Base-by-base conservation (phyloP, 345 rosid genomes). In the Syzygium aqueum region DNA sequence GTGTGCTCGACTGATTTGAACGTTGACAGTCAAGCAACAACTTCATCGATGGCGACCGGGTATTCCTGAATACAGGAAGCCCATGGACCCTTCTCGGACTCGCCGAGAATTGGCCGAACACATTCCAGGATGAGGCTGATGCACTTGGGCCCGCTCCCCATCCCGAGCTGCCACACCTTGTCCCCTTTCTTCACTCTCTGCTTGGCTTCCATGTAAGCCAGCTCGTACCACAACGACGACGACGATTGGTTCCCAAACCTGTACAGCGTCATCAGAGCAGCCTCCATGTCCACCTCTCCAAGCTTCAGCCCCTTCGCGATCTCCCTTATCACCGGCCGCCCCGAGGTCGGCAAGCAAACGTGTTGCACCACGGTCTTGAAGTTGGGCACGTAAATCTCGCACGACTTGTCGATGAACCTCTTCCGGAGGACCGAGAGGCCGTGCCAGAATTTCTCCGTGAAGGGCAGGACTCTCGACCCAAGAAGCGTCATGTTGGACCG, bases 171-270 rank as follows among this genome's bases (percentile, higher is more conserved):
- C 95, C 93, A 93, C 30, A 89, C 90, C 59, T 49, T 92, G 83
- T 94, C 93, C n/a, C 95, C 94, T 80, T 88, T 89, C 91, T 89
- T 91, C 87, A 93, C 90, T 84, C 91, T 87, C 65, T 91, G 92
- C 87, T 92, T 90, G 10, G 91, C 94, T 87, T 94, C 96, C 87
- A 94, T 8, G 90, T 93, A 94, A 40, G 91, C 90, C 14, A 92
- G 46, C 89, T 92, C 94, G 30, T 92, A 94, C 93, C 94, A 93
- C 91, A 92, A 2, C 6, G 94, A 89, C 78, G 94, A 91, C 51
- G 96, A 93, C 14, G 94, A 93, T 85, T 94, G 95, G 86, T 93
- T 93, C 13, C 96, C 95, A 82, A 93, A 94, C 86, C 94, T 92
- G 86, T 93, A 92, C 59, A 93, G 87, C 40, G 95, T 92, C 94